These are phyloP conservation scores for Aspergillus flavus DNA, from an alignment of 2,329 filamentous ascomycete genomes.

Conservation along the genomic window DNA sequence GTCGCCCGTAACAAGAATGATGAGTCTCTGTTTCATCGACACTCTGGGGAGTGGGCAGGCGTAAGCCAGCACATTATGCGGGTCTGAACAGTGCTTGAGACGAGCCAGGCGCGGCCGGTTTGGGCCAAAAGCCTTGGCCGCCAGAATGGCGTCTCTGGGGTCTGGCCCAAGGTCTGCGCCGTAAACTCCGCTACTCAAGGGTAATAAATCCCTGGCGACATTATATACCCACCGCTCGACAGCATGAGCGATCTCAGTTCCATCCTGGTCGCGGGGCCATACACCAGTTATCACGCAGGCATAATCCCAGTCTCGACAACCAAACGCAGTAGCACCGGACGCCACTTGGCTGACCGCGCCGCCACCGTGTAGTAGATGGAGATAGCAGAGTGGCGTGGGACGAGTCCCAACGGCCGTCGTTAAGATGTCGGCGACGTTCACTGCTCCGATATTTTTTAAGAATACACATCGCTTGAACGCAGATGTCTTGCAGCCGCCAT, in stretches of 20 bases:
- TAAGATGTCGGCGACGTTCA: slow-evolving; percentile 41
- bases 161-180: slow-evolving; percentile 66
- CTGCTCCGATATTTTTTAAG: slow-evolving; percentile 51
- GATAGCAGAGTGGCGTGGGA: slow-evolving; percentile 59
- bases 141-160: slow-evolving; percentile 57
- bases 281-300: slow-evolving; percentile 66
- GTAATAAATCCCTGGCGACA: slow-evolving; percentile 48
- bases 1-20: slow-evolving; percentile 57
- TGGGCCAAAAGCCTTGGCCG: slow-evolving; percentile 58
- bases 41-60: slow-evolving; percentile 56
- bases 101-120: slow-evolving; percentile 54
- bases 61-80: slow-evolving; percentile 55
- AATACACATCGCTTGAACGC: slow-evolving; percentile 68
- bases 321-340: slow-evolving; percentile 55
- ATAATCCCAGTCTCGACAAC: slow-evolving; percentile 65
- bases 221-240: slow-evolving; percentile 60
- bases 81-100: slow-evolving; percentile 56
- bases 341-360: slow-evolving; percentile 52
- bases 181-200: slow-evolving; percentile 57
- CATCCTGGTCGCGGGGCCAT: slow-evolving; percentile 60
- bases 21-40: slow-evolving; percentile 46
- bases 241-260: slow-evolving; percentile 40
- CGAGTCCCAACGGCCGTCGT: slow-evolving; percentile 50
- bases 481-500: slow-evolving; percentile 61
- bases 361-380: slow-evolving; percentile 64